phyloP scores from a whole-genome alignment of 2,329 filamentous ascomycete genomes.

The Penicillium italicum region DNA sequence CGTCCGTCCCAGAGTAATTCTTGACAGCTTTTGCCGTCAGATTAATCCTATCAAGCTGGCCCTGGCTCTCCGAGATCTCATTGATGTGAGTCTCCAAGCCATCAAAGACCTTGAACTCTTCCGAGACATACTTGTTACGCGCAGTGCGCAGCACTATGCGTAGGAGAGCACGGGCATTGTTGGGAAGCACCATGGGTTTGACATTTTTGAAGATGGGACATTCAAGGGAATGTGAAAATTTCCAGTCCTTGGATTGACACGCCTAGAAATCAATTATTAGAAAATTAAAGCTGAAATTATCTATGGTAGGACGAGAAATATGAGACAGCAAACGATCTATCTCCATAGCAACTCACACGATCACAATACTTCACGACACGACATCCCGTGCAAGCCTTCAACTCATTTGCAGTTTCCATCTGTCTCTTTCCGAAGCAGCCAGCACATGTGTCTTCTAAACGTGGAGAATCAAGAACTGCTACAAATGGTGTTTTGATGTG shows the following conservation, averaged over 20 bases:
- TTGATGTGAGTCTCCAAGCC: slow-evolving; percentile 49
- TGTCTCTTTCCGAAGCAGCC: slow-evolving; percentile 51
- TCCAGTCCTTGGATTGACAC: slow-evolving; percentile 61
- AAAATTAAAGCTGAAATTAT: background rate
- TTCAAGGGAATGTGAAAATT: slow-evolving; percentile 56
- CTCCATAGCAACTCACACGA: slow-evolving; percentile 45
- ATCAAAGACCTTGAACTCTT: slow-evolving; percentile 45
- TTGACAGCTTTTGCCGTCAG: slow-evolving; percentile 54
- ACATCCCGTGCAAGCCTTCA: slow-evolving; percentile 59
- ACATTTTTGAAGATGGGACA: slow-evolving; percentile 52
- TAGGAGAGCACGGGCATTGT: slow-evolving; percentile 54
- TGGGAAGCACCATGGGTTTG: slow-evolving; percentile 50
- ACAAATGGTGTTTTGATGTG: slow-evolving; percentile 51
- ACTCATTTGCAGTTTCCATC: slow-evolving; percentile 22
- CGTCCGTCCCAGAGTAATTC: slow-evolving; percentile 49
- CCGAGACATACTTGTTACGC: slow-evolving; percentile 35
- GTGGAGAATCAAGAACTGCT: slow-evolving; percentile 51
- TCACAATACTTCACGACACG: slow-evolving; percentile 58
- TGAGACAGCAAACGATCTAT: background rate
- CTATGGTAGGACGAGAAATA: background rate
- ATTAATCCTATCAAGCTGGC: slow-evolving; percentile 49
- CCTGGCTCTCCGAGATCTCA: slow-evolving; percentile 43
- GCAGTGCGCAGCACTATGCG: slow-evolving; percentile 48
- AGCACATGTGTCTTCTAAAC: slow-evolving; percentile 55
- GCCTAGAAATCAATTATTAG: slow-evolving; percentile 35